phyloP scores from a whole-genome alignment of 306 rosid species.

The Cicer judaicum region DNA sequence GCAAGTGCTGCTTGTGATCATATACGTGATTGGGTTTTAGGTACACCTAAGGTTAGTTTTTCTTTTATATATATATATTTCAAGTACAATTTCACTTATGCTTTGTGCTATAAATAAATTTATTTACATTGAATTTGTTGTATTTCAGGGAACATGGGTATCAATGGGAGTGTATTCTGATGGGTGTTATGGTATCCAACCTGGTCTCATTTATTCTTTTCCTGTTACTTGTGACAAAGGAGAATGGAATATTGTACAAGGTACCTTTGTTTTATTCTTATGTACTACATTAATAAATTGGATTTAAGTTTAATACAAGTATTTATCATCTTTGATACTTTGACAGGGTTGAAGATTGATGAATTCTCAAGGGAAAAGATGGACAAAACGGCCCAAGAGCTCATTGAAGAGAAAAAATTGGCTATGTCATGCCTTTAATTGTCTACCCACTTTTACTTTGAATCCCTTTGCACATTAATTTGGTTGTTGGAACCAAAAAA shows the following conservation, averaged over 20 bases:
- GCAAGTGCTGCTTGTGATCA: constrained; percentile 99
- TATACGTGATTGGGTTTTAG: constrained; percentile 94
- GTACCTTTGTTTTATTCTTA: constrained; percentile 40
- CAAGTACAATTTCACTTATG: constrained; percentile 12
- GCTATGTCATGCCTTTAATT: constrained; percentile 68
- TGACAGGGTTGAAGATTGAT: constrained; percentile 76
- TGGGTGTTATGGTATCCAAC: constrained; percentile 82
- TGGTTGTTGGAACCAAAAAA: constrained; percentile 4
- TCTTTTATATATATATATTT: constrained; percentile 12
- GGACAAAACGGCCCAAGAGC: constrained; percentile 83
- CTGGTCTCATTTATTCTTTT: constrained; percentile 83
- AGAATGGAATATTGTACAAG: constrained; percentile 83
- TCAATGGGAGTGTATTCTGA: constrained; percentile 96
- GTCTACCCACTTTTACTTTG: constrained; percentile 10
- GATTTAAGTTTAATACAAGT: not conserved
- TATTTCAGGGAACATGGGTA: constrained; percentile 73
- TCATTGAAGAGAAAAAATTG: constrained; percentile 71
- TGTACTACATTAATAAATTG: not conserved
- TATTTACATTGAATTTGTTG: constrained; percentile 27
- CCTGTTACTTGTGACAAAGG: constrained; percentile 94
- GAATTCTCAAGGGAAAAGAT: constrained; percentile 74
- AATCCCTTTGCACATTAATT: constrained; percentile 10
- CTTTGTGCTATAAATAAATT: not conserved
- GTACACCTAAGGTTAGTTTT: constrained; percentile 85
- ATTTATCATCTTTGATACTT: not conserved